Conservation (phyloP, 1,139 yeast species). For the Lizanozyma gosingica region DNA sequence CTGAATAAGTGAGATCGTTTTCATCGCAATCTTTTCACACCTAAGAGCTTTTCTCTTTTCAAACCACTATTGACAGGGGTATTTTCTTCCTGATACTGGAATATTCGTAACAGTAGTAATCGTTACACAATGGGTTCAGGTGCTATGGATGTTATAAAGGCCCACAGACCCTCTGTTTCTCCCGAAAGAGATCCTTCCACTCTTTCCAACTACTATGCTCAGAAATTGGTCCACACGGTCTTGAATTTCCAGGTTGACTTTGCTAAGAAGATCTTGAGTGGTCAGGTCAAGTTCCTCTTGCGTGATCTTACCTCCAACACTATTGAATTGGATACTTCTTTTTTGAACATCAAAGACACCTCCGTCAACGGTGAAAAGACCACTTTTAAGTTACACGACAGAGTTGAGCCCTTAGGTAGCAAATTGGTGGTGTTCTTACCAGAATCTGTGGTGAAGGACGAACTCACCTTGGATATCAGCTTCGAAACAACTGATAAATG, state of each 20-base stretch:
- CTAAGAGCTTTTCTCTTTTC: too few relatives aligned
- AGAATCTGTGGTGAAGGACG: constrained; percentile 8
- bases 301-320: constrained; percentile 14
- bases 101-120: too few relatives aligned
- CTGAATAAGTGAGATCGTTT: too few relatives aligned
- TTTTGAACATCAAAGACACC: constrained; percentile 40
- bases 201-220: constrained; percentile 55
- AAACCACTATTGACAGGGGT: too few relatives aligned
- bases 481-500: constrained; percentile 67
- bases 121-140: background rate
- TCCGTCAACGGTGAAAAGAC: constrained; percentile 30
- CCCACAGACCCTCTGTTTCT: constrained; percentile 30
- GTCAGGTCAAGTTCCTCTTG: constrained; percentile 46
- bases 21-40: too few relatives aligned
- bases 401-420: constrained; percentile 62
- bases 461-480: constrained; percentile 30
- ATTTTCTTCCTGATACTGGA: too few relatives aligned
- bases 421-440: constrained; percentile 25
- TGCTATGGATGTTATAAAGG: constrained; percentile 4
- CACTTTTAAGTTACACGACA: constrained; percentile 31
- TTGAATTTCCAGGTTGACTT: constrained; percentile 52
- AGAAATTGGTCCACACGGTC: constrained; percentile 42
- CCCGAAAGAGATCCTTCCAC: constrained; percentile 73
- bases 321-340: constrained; percentile 63
- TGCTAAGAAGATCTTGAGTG: constrained; percentile 40